phyloP scores from a whole-genome alignment of 1,284 basidiomycete genomes.

The Phellopilus nigrolimitatus region DNA sequence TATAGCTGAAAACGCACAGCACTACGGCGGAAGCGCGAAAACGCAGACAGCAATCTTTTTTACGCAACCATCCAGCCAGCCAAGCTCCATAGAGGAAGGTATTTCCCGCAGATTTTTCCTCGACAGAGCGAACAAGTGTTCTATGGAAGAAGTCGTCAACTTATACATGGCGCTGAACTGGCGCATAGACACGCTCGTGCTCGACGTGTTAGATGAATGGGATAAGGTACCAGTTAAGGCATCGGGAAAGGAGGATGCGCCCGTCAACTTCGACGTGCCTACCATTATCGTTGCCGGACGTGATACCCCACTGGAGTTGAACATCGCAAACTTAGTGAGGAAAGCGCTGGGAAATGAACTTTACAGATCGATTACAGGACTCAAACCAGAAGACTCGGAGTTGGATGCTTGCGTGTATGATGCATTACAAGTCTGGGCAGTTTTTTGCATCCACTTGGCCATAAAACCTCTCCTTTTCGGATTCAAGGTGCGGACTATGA shows the following conservation, averaged over 20 bases:
- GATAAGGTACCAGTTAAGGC: no score
- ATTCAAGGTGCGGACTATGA: neutral
- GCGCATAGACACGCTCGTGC: neutral
- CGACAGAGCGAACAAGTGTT: conserved; percentile 2
- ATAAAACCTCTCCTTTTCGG: conserved; percentile 9
- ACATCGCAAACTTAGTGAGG: neutral
- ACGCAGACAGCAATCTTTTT: no score
- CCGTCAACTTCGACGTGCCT: neutral
- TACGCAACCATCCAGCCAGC: no score
- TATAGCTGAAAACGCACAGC: no score
- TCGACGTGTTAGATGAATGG: neutral
- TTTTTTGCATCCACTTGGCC: neutral
- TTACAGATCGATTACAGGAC: neutral
- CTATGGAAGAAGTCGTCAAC: conserved; percentile 5
- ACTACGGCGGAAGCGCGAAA: no score
- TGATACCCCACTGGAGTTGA: neutral
- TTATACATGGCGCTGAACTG: neutral
- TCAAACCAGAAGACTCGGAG: neutral
- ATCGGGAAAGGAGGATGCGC: no score
- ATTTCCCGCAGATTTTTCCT: no score
- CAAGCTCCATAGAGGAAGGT: no score
- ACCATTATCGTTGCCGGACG: neutral
- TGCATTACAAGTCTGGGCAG: conserved; percentile 2
- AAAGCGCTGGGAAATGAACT: neutral
- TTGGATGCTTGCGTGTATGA: conserved; percentile 8